These are phyloP conservation scores for Heterobasidion annosum DNA, from an alignment of 1,284 basidiomycete species.

Conservation along the genomic window DNA sequence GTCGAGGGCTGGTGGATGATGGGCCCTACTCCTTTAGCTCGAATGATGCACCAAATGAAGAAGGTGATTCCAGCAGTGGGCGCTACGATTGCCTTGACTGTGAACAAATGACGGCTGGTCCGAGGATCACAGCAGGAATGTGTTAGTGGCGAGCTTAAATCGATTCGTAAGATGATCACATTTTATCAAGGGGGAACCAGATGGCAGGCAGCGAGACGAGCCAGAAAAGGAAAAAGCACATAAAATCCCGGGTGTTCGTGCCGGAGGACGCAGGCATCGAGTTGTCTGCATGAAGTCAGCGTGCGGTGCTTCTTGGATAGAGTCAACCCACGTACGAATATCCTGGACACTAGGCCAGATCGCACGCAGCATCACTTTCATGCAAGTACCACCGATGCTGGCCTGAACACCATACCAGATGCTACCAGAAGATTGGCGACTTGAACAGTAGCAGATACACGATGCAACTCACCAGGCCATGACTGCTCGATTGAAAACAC, in stretches of 20 bases:
- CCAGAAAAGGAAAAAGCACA: slow-evolving; percentile 87
- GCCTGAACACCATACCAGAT: slow-evolving; percentile 80
- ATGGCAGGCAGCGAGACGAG: slow-evolving; percentile 72
- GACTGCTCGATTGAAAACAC: slow-evolving; percentile 69
- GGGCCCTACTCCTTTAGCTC: slow-evolving; percentile 72
- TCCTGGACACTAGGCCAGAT: slow-evolving; percentile 69
- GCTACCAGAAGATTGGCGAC: slow-evolving; percentile 17
- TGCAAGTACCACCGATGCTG: slow-evolving; percentile 73
- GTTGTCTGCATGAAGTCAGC: slow-evolving; percentile 34
- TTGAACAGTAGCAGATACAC: not conserved
- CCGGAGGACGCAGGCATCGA: slow-evolving; percentile 61
- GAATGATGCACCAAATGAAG: slow-evolving; percentile 76
- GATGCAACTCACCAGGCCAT: slow-evolving; percentile 58
- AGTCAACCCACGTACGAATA: slow-evolving; percentile 39
- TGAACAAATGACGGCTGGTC: slow-evolving; percentile 69
- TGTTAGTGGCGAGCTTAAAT: not conserved
- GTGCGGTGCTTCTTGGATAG: slow-evolving; percentile 3
- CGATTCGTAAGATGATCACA: slow-evolving; percentile 27
- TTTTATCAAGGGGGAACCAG: slow-evolving; percentile 76
- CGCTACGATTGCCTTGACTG: slow-evolving; percentile 67
- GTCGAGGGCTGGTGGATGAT: slow-evolving; percentile 62
- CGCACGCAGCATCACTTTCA: slow-evolving; percentile 61
- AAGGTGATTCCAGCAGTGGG: slow-evolving; percentile 70
- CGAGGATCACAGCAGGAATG: not conserved
- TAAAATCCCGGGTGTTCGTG: slow-evolving; percentile 60